A percentile compares a stretch with the other conserved stretches of the same genome.
Evolutionary conservation across 257 asterid genomes (phyloP).

Genomic region (Solanum pimpinellifolium): DNA sequence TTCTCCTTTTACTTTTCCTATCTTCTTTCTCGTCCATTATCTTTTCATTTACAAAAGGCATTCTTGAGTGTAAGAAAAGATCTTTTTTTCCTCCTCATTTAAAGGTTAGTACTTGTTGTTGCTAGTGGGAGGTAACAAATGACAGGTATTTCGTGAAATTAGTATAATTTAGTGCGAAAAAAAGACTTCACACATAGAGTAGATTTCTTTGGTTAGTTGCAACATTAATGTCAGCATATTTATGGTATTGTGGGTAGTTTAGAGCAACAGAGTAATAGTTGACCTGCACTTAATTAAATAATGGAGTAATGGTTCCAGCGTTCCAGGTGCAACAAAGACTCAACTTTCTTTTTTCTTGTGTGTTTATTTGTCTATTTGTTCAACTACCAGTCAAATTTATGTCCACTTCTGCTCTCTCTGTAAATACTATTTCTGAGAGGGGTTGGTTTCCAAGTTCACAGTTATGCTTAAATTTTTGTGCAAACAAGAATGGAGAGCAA

Average conservation of each 20-base stretch:
- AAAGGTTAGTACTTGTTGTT: not conserved
- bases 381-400: not conserved
- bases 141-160: not conserved
- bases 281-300: not conserved
- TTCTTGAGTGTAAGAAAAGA: not conserved
- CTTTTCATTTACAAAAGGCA: not conserved
- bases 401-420: not conserved
- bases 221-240: not conserved
- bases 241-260: not conserved
- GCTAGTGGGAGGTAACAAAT: not conserved
- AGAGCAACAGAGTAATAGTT: not conserved
- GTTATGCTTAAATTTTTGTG: not conserved
- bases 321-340: not conserved
- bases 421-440: not conserved
- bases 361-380: not conserved
- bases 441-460: not conserved
- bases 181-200: not conserved
- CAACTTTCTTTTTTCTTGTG: not conserved
- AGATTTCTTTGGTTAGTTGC: not conserved
- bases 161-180: not conserved
- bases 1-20: not conserved
- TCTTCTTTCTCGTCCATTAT: not conserved
- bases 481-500: not conserved
- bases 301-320: not conserved
- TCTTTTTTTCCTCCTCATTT: not conserved